These are phyloP conservation scores for Eucalyptus regnans DNA, from an alignment of 345 rosid species.

Conservation along the genomic window DNA sequence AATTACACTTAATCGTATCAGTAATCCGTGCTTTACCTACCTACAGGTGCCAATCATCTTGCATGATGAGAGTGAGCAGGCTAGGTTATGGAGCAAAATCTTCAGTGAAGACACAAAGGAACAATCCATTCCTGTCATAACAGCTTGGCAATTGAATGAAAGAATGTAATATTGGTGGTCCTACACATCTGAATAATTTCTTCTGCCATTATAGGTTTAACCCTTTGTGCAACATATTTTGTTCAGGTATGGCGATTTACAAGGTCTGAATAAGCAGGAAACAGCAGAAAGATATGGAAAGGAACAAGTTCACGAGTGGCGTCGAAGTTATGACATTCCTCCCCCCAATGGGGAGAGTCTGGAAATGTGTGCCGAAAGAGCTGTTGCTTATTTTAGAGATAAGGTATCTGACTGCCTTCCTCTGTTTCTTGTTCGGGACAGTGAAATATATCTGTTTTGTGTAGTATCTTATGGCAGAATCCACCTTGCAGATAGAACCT, in stretches of 20 bases:
- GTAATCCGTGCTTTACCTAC: background rate
- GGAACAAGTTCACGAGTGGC: conserved; percentile 93
- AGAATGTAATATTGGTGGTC: conserved; percentile 52
- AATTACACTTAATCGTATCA: background rate
- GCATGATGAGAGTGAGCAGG: conserved; percentile 73
- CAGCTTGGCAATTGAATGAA: conserved; percentile 95
- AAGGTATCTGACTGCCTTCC: conserved; percentile 13
- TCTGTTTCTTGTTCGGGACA: background rate
- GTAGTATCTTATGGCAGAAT: background rate
- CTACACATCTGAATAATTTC: background rate
- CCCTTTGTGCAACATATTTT: background rate
- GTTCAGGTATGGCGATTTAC: conserved; percentile 89
- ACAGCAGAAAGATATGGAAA: conserved; percentile 92
- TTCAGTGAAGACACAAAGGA: conserved; percentile 79
- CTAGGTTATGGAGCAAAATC: conserved; percentile 73
- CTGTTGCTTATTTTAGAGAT: conserved; percentile 60
- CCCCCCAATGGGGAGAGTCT: conserved; percentile 98
- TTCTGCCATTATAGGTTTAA: background rate
- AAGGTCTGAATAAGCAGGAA: conserved; percentile 94
- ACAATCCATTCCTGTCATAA: conserved; percentile 76
- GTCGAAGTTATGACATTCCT: conserved; percentile 91
- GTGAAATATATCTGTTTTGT: background rate
- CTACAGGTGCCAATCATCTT: conserved; percentile 78
- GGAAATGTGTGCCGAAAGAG: conserved; percentile 98
- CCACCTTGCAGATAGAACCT: conserved; percentile 64